Evolutionary conservation across 1,284 basidiomycete genomes (phyloP), one percentile per base, ranked within the genome.

Genomic region (Macrocybe sp.): DNA sequence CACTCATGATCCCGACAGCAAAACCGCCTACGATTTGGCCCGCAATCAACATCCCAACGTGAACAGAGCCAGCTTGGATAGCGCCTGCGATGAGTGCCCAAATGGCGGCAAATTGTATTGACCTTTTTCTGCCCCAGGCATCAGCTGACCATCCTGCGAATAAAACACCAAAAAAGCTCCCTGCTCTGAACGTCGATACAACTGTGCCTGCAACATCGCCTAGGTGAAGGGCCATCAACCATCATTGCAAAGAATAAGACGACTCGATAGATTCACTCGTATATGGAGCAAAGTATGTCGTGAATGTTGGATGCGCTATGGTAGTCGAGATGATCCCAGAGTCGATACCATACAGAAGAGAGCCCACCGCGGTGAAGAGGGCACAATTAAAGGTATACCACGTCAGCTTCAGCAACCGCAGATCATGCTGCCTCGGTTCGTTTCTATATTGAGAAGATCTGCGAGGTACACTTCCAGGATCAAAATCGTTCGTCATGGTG

Each of bases 311-410:
- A 29, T 51, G 50, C 33, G 50, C 35, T 12, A 41, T 48, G 7
- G 42, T 48, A 2, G 50, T 44, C 10, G 45, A 47, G 34, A 51
- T 47, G 9, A 51, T 45, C 7, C 49, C 46, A 7, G 45, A 44
- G 37, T 51, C 49, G 12, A 51, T 44, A n/a, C 49, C 49, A 32
- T 44, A 47, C 7, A 51, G 50, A 7, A 51, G 16, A n/a, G 46
- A 45, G 12, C 45, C 42, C 28, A 45, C 43, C 8, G 50, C 37
- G 10, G 43, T 41, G 32, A 48, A 45, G 10, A 45, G 35, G 5
- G 49, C 49, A 12, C 45, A 50, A n/a, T 34, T 47, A 39, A 47
- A 45, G n/a, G 46, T 51, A 34, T 51, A 51, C 42, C 50, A 51
- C 29, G 37, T 45, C 11, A 45, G 41, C 28, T 22, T 40, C 5